A percentile compares a stretch with the other conserved stretches of the same genome.
Evolutionary conservation across 2,329 filamentous ascomycete genomes (phyloP).

Genomic region (Cladophialophora yegresii): DNA sequence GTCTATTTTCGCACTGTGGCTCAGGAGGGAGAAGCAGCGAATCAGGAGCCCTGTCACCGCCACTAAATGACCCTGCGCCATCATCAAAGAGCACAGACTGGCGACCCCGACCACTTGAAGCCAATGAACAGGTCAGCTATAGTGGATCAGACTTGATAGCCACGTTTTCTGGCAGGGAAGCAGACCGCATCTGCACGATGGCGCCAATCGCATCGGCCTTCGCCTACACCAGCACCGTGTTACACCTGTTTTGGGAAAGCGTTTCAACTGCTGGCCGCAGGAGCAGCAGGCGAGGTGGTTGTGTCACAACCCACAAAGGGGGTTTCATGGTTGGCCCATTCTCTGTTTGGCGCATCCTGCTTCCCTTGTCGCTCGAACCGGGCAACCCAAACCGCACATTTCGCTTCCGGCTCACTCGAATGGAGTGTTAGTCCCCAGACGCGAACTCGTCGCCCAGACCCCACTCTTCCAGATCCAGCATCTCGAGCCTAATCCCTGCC

Average conservation of each 20-base stretch:
- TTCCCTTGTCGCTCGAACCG: constrained; percentile 14
- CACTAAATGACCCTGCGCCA: constrained; percentile 21
- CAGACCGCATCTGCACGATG: constrained; percentile 33
- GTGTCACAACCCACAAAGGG: neutral
- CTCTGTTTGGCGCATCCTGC: neutral
- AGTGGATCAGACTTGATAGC: constrained; percentile 6
- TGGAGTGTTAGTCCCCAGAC: constrained; percentile 5
- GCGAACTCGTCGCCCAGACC: constrained; percentile 3
- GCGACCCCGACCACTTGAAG: constrained; percentile 15
- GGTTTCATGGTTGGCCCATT: neutral
- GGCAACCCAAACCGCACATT: constrained; percentile 2
- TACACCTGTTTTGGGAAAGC: constrained; percentile 6
- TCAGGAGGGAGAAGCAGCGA: constrained; percentile 17
- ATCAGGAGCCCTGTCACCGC: constrained; percentile 8
- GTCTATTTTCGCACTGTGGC: constrained; percentile 21
- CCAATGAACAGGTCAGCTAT: constrained; percentile 11
- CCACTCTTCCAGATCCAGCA: constrained; percentile 29
- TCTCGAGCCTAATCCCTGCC: constrained; percentile 29
- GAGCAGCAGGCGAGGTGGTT: neutral
- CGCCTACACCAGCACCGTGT: constrained; percentile 25
- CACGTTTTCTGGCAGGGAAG: constrained; percentile 25
- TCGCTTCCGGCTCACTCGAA: constrained; percentile 3
- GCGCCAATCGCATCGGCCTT: constrained; percentile 33
- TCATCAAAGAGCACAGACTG: constrained; percentile 8
- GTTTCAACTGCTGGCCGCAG: constrained; percentile 5